These are phyloP conservation scores for Penicillium decumbens DNA, from an alignment of 2,329 filamentous ascomycete species.

Conservation along the genomic window DNA sequence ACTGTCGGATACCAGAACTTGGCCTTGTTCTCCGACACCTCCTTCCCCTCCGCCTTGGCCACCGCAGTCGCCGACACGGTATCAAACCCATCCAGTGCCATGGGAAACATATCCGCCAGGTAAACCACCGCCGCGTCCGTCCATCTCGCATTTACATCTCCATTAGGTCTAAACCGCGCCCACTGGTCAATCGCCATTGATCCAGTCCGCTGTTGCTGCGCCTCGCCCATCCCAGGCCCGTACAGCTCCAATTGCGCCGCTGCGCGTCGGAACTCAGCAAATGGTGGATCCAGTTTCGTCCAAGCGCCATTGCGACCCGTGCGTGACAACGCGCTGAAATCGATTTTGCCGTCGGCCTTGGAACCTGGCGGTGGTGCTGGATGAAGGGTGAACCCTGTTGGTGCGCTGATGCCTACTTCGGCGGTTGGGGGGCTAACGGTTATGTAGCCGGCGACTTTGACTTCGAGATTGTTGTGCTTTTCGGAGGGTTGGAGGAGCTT, in stretches of 20 bases:
- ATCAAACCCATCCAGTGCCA: conserved; percentile 54
- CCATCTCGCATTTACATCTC: conserved; percentile 48
- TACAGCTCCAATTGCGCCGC: conserved; percentile 49
- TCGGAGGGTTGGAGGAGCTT: conserved; percentile 46
- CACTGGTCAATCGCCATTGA: conserved; percentile 56
- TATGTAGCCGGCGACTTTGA: conserved; percentile 61
- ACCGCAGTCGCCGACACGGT: conserved; percentile 26
- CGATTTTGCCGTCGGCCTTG: conserved; percentile 28
- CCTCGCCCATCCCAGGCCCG: conserved; percentile 30
- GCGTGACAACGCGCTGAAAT: conserved; percentile 18
- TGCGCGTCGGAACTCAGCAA: conserved; percentile 45
- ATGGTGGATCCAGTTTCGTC: conserved; percentile 25
- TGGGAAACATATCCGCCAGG: conserved; percentile 64
- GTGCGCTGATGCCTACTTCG: conserved; percentile 55
- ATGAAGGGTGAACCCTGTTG: conserved; percentile 52
- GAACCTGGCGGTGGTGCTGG: conserved; percentile 43
- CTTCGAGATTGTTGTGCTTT: conserved; percentile 39
- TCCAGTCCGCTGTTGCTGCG: conserved; percentile 14
- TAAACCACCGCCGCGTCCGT: conserved; percentile 62
- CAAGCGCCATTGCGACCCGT: conserved; percentile 28
- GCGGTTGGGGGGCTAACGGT: conserved; percentile 57
- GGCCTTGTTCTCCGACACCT: conserved; percentile 27
- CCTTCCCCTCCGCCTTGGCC: conserved; percentile 27
- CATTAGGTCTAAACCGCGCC: conserved; percentile 58
- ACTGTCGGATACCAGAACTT: conserved; percentile 73